Conservation (phyloP, 495 filamentous ascomycete species). For the Trichocladium uniseriatum region DNA sequence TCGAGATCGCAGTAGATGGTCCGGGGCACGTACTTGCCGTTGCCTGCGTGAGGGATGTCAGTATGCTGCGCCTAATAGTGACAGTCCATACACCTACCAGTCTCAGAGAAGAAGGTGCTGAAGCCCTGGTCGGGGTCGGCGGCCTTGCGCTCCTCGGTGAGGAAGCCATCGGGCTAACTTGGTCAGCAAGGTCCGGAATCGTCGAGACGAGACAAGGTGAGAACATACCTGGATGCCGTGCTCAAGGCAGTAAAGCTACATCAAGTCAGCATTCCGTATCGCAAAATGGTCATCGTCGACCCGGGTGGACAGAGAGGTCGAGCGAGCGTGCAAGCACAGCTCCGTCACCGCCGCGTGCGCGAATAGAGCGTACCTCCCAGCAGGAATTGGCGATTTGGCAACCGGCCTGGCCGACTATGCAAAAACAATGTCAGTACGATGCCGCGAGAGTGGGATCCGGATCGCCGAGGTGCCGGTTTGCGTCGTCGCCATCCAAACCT, state of each 20-base stretch:
- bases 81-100: constrained; percentile 51
- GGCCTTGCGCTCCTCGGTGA: constrained; percentile 94
- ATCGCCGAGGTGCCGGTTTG: neutral
- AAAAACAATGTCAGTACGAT: constrained; percentile 31
- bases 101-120: constrained; percentile 99
- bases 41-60: constrained; percentile 46
- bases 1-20: constrained; percentile 99
- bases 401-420: constrained; percentile 95
- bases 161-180: constrained; percentile 86
- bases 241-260: constrained; percentile 97
- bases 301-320: no score
- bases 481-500: constrained; percentile 1
- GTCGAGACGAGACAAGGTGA: neutral
- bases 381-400: constrained; percentile 99
- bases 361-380: constrained; percentile 79
- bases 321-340: no score
- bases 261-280: constrained; percentile 19
- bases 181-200: constrained; percentile 33
- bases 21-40: constrained; percentile 97
- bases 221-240: constrained; percentile 92
- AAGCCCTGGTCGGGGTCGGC: constrained; percentile 92
- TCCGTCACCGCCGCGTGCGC: no score
- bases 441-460: neutral
- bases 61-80: neutral
- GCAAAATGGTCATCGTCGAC: no score